Evolutionary conservation across 2,329 filamentous ascomycete species (phyloP), one percentile per base, ranked within the genome.

Genomic region (Thermothelomyces thermophilus): DNA sequence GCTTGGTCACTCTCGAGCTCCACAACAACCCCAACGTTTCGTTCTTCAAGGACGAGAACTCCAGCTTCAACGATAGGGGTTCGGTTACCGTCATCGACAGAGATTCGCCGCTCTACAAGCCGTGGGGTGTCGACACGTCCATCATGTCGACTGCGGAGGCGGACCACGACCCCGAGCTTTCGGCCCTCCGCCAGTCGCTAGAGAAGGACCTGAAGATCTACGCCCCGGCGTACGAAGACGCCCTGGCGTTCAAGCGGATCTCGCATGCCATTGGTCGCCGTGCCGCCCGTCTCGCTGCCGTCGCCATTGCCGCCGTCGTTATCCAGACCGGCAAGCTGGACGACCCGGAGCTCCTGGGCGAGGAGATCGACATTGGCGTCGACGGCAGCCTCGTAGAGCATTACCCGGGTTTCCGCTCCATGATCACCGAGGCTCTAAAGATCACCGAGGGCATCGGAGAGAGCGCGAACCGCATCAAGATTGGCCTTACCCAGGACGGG

Each of bases 401-500:
- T 71, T 97, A 97, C 68, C 93, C 93, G 8, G 84, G 83, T 63
- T 98, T 96, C 70, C 83, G 93, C 57, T 84, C 86, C 50, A 86
- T 93, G 73, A 86, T 97, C 55, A 80, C 90, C 55, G 87, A 95
- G 64, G 87, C 87, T 6, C 74, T 97, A 52, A 73, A 82, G 43
- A 82, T 80, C 49, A 82, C 95, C 46, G 78, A 88, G 14, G 82
- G 85, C 54, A 86, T 97, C 60, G 91, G 91, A 4, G 71, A 75
- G 40, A 90, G 90, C 10, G 90, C 94, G 57, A 85, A 87, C 70
- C 87, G 83, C 69, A 87, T 98, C 57, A 79, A 89, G 50, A 96
- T 98, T 62, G 93, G 91, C 19, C 93, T 97, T 63, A 93, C 93
- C 55, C 96, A 95, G 75, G 93, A 98, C 66, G 93, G 93, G 41